Conservation (phyloP, 2,329 filamentous ascomycete species). For the Epichloe coenophiala region DNA sequence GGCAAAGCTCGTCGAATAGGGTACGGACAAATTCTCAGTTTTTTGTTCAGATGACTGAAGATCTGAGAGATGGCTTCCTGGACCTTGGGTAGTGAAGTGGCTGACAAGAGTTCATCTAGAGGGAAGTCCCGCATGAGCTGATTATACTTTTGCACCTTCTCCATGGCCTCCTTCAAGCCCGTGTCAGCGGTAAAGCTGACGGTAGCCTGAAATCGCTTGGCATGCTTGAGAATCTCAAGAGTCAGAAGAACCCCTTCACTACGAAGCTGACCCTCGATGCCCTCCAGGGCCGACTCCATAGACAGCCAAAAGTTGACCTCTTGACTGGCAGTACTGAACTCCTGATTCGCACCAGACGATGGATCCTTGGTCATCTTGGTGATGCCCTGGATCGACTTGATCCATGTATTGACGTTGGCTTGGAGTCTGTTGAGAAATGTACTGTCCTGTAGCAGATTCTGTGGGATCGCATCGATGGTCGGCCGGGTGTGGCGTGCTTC, state of each 20-base stretch:
- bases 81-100: constrained; percentile 76
- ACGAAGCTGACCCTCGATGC: constrained; percentile 76
- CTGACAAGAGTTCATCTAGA: constrained; percentile 83
- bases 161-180: constrained; percentile 87
- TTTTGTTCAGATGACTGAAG: constrained; percentile 93
- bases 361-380: constrained; percentile 89
- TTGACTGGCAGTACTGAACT: constrained; percentile 65
- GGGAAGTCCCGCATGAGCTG: constrained; percentile 98
- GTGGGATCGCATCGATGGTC: constrained; percentile 64
- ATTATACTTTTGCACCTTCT: constrained; percentile 97
- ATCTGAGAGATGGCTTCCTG: constrained; percentile 82
- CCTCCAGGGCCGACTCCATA: constrained; percentile 87
- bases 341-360: constrained; percentile 40
- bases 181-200: constrained; percentile 96
- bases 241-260: constrained; percentile 85
- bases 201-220: constrained; percentile 94
- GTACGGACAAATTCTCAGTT: constrained; percentile 90
- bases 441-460: constrained; percentile 69
- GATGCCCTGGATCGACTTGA: constrained; percentile 93
- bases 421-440: constrained; percentile 89
- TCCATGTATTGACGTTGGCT: constrained; percentile 91
- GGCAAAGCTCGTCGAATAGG: constrained; percentile 82
- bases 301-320: constrained; percentile 99
- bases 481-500: constrained; percentile 52
- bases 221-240: constrained; percentile 87